Conservation (phyloP, 306 rosid species). For the Inga laurina region DNA sequence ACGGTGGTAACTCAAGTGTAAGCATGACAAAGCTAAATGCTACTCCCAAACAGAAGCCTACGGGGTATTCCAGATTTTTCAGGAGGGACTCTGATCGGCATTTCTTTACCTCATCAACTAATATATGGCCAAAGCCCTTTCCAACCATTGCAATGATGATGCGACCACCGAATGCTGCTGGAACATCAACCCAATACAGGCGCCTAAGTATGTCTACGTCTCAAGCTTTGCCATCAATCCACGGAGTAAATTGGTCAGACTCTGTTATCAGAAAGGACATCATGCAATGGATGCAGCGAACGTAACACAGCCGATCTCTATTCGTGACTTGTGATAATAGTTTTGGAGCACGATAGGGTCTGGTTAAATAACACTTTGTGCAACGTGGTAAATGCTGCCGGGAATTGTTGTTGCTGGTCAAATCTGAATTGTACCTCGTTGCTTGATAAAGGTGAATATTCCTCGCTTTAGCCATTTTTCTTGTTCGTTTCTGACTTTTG, state of each 20-base stretch:
- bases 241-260: conserved; percentile 40
- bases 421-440: neutral
- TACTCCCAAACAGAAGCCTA: conserved; percentile 45
- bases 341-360: neutral
- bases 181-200: conserved; percentile 60
- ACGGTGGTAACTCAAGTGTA: conserved; percentile 35
- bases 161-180: conserved; percentile 56
- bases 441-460: neutral
- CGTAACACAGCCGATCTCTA: conserved; percentile 28
- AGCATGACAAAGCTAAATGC: conserved; percentile 39
- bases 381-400: conserved; percentile 1
- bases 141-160: conserved; percentile 64
- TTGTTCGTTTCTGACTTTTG: conserved; percentile 5
- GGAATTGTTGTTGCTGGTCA: neutral
- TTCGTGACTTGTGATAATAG: neutral
- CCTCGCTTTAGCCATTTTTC: neutral
- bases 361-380: conserved; percentile 22
- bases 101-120: conserved; percentile 56
- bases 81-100: conserved; percentile 62
- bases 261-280: conserved; percentile 71
- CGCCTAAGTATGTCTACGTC: conserved; percentile 41
- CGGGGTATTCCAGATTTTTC: conserved; percentile 36
- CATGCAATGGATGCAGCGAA: conserved; percentile 73
- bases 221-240: conserved; percentile 36
- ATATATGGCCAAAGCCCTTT: conserved; percentile 44